Conservation (phyloP, 768 basidiomycete species). For the Pleurotus giganteus region DNA sequence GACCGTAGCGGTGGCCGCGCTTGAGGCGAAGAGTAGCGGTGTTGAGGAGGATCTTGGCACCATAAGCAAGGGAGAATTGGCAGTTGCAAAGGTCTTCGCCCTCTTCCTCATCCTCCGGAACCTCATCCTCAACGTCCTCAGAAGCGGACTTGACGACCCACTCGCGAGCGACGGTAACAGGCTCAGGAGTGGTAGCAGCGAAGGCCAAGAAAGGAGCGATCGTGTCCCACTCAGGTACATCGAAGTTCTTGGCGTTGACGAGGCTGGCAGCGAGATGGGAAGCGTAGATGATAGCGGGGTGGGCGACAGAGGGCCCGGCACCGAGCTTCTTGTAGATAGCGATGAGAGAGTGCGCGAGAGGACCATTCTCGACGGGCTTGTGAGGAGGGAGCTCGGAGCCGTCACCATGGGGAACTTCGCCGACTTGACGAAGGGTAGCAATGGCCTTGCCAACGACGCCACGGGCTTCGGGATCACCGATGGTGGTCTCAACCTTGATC, state of each 20-base stretch:
- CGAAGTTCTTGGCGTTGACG: slow-evolving; percentile 90
- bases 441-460: slow-evolving; percentile 89
- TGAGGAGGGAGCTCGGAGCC: slow-evolving; percentile 89
- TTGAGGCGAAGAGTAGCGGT: slow-evolving; percentile 96
- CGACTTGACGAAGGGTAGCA: slow-evolving; percentile 92
- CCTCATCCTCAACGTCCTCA: slow-evolving; percentile 67
- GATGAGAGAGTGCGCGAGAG: slow-evolving; percentile 64
- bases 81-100: slow-evolving; percentile 99
- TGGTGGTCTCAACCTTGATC: slow-evolving; percentile 91
- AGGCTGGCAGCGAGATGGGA: slow-evolving; percentile 82
- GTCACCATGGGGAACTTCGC: slow-evolving; percentile 86
- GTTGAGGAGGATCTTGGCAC: slow-evolving; percentile 98
- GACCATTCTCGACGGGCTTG: slow-evolving; percentile 69
- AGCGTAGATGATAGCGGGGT: slow-evolving; percentile 65
- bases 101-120: slow-evolving; percentile 89
- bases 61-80: slow-evolving; percentile 97
- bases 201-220: slow-evolving; percentile 77
- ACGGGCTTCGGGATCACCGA: slow-evolving; percentile 98
- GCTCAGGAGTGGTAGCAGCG: slow-evolving; percentile 61
- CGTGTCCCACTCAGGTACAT: slow-evolving; percentile 81
- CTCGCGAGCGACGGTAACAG: slow-evolving; percentile 68
- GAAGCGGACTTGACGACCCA: slow-evolving; percentile 90
- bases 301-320: slow-evolving; percentile 51
- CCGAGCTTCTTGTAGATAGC: slow-evolving; percentile 86
- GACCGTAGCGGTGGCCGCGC: slow-evolving; percentile 98